Percentiles rank a stretch among this genome's conserved stretches.
These are phyloP conservation scores for Trichosporon coremiiforme DNA, from an alignment of 1,284 basidiomycete genomes.

Conservation along the genomic window DNA sequence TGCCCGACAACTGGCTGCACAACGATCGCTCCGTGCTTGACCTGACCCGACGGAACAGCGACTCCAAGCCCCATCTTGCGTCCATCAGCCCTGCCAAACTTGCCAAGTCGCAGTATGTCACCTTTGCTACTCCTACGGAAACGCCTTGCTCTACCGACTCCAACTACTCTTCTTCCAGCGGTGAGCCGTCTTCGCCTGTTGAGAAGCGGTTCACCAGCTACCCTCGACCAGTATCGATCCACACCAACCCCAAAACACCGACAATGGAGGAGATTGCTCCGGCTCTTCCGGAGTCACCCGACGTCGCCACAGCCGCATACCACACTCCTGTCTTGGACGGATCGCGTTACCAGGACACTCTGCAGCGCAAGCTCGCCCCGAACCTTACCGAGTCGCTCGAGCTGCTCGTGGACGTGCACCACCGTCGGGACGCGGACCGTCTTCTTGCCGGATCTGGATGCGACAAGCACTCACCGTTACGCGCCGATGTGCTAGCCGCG, in stretches of 20 bases:
- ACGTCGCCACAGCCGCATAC: slow-evolving; percentile 14
- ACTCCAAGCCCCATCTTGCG: slow-evolving; percentile 1
- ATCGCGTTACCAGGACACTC: background rate
- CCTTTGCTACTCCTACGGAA: background rate
- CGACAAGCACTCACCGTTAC: slow-evolving; percentile 3
- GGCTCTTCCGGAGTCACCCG: slow-evolving; percentile 8
- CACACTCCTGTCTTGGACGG: background rate
- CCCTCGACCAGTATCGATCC: background rate
- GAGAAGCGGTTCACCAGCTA: background rate
- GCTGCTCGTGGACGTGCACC: slow-evolving; percentile 30
- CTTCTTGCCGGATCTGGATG: background rate
- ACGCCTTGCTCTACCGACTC: slow-evolving; percentile 1
- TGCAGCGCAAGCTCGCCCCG: slow-evolving; percentile 39
- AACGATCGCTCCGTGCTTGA: background rate
- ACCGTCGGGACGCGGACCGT: slow-evolving; percentile 20
- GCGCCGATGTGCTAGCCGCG: slow-evolving; percentile 4
- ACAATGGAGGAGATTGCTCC: slow-evolving; percentile 6
- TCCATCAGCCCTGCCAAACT: background rate
- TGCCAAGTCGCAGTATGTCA: background rate
- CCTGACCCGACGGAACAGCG: background rate
- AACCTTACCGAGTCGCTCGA: slow-evolving; percentile 43
- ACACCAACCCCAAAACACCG: slow-evolving; percentile 16
- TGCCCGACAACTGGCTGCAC: slow-evolving; percentile 6
- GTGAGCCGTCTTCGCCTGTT: background rate
- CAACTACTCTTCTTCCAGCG: background rate